A percentile compares a stretch with the other conserved stretches of the same genome.
These are phyloP conservation scores for Neurospora sp. DNA, from an alignment of 2,329 filamentous ascomycete species.

Conservation along the genomic window DNA sequence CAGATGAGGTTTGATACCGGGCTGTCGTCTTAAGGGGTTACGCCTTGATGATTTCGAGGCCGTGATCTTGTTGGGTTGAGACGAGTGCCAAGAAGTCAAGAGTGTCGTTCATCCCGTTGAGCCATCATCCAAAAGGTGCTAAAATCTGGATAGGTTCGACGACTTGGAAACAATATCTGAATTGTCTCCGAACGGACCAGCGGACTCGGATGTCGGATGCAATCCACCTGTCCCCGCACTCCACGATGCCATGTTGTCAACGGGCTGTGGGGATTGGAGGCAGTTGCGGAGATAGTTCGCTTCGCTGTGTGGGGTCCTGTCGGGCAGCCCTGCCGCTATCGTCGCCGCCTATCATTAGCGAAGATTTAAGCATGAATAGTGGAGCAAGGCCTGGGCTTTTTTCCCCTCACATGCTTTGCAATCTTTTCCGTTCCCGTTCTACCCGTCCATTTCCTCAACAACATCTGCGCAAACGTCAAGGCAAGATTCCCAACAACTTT, in stretches of 20 bases:
- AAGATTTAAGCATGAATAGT: background rate
- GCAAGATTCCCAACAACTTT: background rate
- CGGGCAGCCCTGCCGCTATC: background rate
- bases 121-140: background rate
- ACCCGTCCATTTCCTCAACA: background rate
- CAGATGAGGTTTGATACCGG: background rate
- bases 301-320: background rate
- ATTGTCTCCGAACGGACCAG: background rate
- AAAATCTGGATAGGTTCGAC: background rate
- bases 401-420: background rate
- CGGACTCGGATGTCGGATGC: background rate
- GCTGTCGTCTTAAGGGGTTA: background rate
- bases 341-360: background rate
- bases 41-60: background rate
- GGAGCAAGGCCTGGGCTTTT: background rate
- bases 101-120: slow-evolving; percentile 1
- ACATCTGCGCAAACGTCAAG: background rate
- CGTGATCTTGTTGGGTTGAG: slow-evolving; percentile 11
- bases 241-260: background rate
- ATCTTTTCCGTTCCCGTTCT: background rate
- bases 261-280: background rate
- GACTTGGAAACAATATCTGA: background rate
- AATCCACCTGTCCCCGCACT: background rate
- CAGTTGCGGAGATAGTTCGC: background rate
- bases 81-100: background rate